These are phyloP conservation scores for Teunomyces barrocoloradensis DNA, from an alignment of 805 yeast species.

Conservation along the genomic window DNA sequence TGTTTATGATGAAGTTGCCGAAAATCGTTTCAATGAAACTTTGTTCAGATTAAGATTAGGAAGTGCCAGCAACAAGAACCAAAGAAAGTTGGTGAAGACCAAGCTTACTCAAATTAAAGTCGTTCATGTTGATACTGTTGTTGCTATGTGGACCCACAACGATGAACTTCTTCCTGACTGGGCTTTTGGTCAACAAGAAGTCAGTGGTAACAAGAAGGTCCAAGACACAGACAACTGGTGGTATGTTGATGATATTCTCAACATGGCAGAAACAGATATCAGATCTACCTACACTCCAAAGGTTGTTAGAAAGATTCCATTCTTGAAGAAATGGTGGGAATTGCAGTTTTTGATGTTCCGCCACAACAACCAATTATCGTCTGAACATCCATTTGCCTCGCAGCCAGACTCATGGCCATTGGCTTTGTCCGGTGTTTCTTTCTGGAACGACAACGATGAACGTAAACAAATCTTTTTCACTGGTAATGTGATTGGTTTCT, in stretches of 20 bases:
- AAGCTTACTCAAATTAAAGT: constrained; percentile 67
- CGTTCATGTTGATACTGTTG: constrained; percentile 81
- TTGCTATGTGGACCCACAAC: constrained; percentile 91
- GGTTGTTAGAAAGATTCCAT: constrained; percentile 59
- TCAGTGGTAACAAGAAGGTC: constrained; percentile 87
- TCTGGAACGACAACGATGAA: constrained; percentile 77
- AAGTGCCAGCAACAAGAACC: constrained; percentile 38
- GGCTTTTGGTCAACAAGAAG: constrained; percentile 91
- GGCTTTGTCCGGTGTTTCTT: constrained; percentile 85
- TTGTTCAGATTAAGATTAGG: constrained; percentile 68
- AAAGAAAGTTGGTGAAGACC: constrained; percentile 57
- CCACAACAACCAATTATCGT: constrained; percentile 82
- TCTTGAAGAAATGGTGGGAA: constrained; percentile 85
- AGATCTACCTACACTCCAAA: constrained; percentile 69
- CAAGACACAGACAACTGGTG: constrained; percentile 68
- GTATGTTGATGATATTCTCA: constrained; percentile 69
- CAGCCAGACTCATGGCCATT: constrained; percentile 92
- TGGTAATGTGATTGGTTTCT: constrained; percentile 91
- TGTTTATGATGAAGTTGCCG: constrained; percentile 52
- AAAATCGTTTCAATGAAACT: constrained; percentile 62
- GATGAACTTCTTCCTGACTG: constrained; percentile 88
- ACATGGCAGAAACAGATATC: constrained; percentile 49
- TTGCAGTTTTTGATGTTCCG: constrained; percentile 85
- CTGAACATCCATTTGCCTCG: constrained; percentile 95
- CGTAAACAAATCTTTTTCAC: constrained; percentile 81